Base-by-base conservation (phyloP, 352 stramenopile species). In the Phytophthora colocasiae region DNA sequence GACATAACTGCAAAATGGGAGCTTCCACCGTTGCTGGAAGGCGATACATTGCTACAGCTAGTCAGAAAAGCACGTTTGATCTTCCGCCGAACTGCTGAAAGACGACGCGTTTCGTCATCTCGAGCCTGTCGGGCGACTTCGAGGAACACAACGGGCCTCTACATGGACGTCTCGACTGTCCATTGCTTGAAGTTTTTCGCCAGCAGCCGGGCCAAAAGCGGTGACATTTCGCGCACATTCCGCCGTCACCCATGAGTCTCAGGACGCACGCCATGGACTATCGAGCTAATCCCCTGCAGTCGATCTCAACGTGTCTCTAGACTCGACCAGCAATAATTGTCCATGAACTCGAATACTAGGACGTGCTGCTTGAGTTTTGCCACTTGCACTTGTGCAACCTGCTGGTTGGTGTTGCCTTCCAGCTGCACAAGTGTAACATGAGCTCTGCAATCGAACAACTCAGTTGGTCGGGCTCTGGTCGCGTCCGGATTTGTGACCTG, bases 161-260 rank as follows among this genome's bases (percentile, higher is more conserved):
- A 43, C 38, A 19, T n/a, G 6, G 26, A 41, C 49, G n/a, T 40
- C 17, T 67, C 9, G 63, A 6, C 63, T 71, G 55, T 68, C 58
- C 64, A 55, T 50, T 29, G 14, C 58, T 73, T 73, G 58, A 73
- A 69, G 64, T 69, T 69, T 59, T 43, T 36, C 31, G 9, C 31
- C 31, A 36, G 31, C 31, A 36, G 31, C 9, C 9, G 31, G 31
- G 31, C 31, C 31, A 36, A 36, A 36, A 36, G 31, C 31, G 31
- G 31, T 15, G 40, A 32, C 40, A 50, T 58, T 69, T 69, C 29
- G 61, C 44, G 46, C 54, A 69, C 46, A 58, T 69, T 65, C 62
- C 62, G 62, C 39, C 54, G 54, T 69, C 53, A 38, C 15, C 34
- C 4, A 10, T 27, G n/a, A 24, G 22, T 31, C 15, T n/a, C 22